Evolutionary conservation across 169 alveolate genomes (phyloP).

Genomic region (Cryptosporidium canis): DNA sequence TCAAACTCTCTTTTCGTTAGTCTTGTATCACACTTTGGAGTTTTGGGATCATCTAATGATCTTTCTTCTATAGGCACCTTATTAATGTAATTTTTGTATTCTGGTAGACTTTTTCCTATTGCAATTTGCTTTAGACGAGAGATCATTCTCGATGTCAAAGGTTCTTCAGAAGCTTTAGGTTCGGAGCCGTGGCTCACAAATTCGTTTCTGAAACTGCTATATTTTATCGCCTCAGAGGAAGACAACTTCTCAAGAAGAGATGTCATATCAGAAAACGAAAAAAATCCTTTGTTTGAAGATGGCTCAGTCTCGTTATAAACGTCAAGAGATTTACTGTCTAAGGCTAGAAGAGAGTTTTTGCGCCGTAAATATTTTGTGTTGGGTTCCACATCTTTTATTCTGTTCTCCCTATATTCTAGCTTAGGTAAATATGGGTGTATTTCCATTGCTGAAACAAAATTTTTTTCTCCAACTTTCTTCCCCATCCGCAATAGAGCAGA

Average conservation of each 20-base stretch:
- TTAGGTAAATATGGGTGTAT: slow-evolving; percentile 48
- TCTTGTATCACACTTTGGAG: slow-evolving; percentile 77
- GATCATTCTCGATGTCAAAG: slow-evolving; percentile 67
- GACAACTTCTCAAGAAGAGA: slow-evolving; percentile 48
- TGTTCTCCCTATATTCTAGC: slow-evolving; percentile 7
- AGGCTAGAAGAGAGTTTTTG: background rate
- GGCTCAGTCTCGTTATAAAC: slow-evolving; percentile 6
- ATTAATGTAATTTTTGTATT: slow-evolving; percentile 77
- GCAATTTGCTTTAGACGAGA: slow-evolving; percentile 80
- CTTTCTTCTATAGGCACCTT: slow-evolving; percentile 76
- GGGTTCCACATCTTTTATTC: background rate
- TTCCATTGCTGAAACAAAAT: background rate
- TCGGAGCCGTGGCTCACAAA: background rate
- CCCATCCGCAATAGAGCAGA: slow-evolving; percentile 11
- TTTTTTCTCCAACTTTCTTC: background rate
- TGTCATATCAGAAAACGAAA: slow-evolving; percentile 37
- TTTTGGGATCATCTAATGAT: slow-evolving; percentile 76
- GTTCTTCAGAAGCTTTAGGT: slow-evolving; percentile 28
- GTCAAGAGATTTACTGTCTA: background rate
- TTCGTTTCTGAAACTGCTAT: background rate
- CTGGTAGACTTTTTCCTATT: slow-evolving; percentile 79
- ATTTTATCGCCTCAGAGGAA: background rate
- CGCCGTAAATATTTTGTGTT: background rate
- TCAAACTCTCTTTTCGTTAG: slow-evolving; percentile 77
- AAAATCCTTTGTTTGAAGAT: background rate